Percentiles rank a stretch among this genome's conserved stretches.
These are phyloP conservation scores for Chiua virens DNA, from an alignment of 768 basidiomycete genomes.

Conservation along the genomic window DNA sequence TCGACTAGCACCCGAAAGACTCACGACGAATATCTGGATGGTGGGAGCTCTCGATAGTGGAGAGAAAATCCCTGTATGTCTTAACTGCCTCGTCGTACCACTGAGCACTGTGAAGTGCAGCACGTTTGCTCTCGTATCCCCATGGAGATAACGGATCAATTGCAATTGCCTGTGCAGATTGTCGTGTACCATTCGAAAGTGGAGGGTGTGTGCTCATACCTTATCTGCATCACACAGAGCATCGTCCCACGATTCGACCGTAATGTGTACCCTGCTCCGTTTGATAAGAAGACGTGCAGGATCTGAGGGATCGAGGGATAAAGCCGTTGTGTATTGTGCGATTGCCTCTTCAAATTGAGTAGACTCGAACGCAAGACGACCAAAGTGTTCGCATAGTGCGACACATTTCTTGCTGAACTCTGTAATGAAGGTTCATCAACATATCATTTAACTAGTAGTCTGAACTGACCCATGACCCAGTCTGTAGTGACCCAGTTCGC, in stretches of 20 bases:
- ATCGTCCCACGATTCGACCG: background rate
- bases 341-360: background rate
- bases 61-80: background rate
- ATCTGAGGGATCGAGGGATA: background rate
- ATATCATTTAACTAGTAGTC: background rate
- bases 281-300: background rate
- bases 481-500: background rate
- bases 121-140: background rate
- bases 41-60: background rate
- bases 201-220: background rate
- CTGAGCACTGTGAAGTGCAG: background rate
- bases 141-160: background rate
- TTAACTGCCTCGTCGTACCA: slow-evolving; percentile 1
- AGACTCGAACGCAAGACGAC: background rate
- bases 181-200: background rate
- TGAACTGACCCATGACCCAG: background rate
- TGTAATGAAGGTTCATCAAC: background rate
- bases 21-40: background rate
- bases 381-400: background rate
- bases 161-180: background rate
- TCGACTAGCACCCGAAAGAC: background rate
- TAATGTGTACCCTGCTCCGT: background rate
- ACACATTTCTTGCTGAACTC: background rate
- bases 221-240: background rate
- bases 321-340: background rate